A percentile compares a stretch with the other conserved stretches of the same genome.
Conservation (phyloP, 352 stramenopile species). For the Blastocystis hominis region DNA sequence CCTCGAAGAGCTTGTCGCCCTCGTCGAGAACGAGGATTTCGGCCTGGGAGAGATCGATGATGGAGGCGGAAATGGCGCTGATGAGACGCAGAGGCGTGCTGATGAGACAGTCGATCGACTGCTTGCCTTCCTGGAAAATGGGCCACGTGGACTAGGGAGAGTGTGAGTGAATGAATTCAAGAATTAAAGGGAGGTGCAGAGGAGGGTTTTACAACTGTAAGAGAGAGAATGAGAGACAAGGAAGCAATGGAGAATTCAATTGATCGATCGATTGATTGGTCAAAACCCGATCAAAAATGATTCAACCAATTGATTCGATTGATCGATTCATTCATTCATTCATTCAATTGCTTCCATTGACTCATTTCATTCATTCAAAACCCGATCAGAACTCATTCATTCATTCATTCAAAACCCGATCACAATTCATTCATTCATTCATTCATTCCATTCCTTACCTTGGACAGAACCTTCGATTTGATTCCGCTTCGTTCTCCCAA, state of each 20-base stretch:
- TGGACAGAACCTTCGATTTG: constrained; percentile 78
- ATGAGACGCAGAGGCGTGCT: constrained; percentile 87
- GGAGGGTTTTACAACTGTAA: too few species aligned
- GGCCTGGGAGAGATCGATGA: constrained; percentile 64
- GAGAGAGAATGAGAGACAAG: too few species aligned
- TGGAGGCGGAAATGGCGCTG: constrained; percentile 59
- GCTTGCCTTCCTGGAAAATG: constrained; percentile 55
- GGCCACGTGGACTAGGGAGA: neutral
- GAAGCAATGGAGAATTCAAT: too few species aligned
- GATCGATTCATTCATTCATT: too few species aligned
- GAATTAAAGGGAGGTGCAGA: too few species aligned
- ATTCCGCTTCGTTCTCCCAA: constrained; percentile 71
- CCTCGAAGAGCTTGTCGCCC: constrained; percentile 92
- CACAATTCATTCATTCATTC: neutral
- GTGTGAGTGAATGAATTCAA: neutral
- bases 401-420: too few species aligned
- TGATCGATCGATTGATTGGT: too few species aligned
- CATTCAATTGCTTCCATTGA: too few species aligned
- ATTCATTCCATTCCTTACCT: constrained; percentile 72
- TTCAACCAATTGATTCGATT: too few species aligned
- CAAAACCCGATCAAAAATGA: too few species aligned
- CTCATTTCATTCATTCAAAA: too few species aligned
- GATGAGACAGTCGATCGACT: constrained; percentile 85
- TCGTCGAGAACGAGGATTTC: constrained; percentile 93
- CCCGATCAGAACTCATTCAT: too few species aligned